Percentiles rank a stretch among this genome's conserved stretches.
These are phyloP conservation scores for Coniella lustricola DNA, from an alignment of 2,329 filamentous ascomycete genomes.

Conservation along the genomic window DNA sequence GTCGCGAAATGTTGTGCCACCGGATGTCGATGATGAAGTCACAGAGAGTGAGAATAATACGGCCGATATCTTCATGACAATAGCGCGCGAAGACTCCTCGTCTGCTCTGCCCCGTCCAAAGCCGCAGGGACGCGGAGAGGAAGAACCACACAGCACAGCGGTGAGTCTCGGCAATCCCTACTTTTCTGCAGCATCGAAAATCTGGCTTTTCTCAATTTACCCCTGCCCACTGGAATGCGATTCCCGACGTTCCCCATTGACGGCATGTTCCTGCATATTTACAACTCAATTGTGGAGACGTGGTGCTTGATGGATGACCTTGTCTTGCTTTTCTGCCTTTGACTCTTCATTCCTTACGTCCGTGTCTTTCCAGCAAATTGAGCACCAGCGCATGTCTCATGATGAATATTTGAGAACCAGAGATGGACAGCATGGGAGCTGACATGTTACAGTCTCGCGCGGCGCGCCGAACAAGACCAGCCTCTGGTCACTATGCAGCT, in stretches of 20 bases:
- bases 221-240: not conserved
- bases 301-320: not conserved
- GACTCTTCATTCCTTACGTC: not conserved
- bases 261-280: not conserved
- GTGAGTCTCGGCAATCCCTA: slow-evolving; percentile 6
- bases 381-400: slow-evolving; percentile 15
- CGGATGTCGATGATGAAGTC: slow-evolving; percentile 37
- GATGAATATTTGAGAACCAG: not conserved
- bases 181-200: not conserved
- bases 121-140: slow-evolving; percentile 26
- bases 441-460: slow-evolving; percentile 38
- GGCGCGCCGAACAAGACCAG: slow-evolving; percentile 43
- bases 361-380: not conserved
- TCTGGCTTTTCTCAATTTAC: not conserved
- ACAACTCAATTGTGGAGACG: no score
- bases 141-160: slow-evolving; percentile 21
- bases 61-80: slow-evolving; percentile 52
- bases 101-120: slow-evolving; percentile 25
- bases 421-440: slow-evolving; percentile 18
- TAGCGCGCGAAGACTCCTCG: slow-evolving; percentile 46
- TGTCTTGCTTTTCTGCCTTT: not conserved
- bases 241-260: not conserved
- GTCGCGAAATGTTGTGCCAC: slow-evolving; percentile 31
- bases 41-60: slow-evolving; percentile 31
- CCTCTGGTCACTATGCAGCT: slow-evolving; percentile 43